Evolutionary conservation across 306 rosid species (phyloP).

Genomic region (Vigna nakashimae): DNA sequence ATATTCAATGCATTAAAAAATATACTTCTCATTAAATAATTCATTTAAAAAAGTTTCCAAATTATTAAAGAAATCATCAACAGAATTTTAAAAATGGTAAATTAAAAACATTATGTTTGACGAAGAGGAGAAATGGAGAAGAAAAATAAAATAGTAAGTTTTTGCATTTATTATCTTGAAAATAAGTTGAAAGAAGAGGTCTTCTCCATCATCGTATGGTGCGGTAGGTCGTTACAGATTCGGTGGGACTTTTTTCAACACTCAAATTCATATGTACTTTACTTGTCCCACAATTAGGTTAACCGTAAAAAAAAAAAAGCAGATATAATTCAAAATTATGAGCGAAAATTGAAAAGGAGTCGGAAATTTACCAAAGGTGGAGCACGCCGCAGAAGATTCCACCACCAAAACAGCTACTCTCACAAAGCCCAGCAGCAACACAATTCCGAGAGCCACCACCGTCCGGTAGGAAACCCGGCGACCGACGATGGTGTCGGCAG

Average conservation of each 20-base stretch:
- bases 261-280: neutral
- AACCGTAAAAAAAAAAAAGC: neutral
- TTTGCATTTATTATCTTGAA: neutral
- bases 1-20: too few species aligned
- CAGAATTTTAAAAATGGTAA: neutral
- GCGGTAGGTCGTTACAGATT: neutral
- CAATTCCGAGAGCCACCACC: conserved; percentile 54
- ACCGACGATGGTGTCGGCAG: conserved; percentile 26
- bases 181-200: neutral
- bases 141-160: neutral
- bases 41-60: neutral
- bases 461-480: conserved; percentile 67
- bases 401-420: conserved; percentile 70
- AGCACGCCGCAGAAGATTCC: conserved; percentile 71
- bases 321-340: neutral
- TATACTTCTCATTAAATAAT: too few species aligned
- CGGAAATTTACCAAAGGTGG: conserved; percentile 57
- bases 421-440: conserved; percentile 62
- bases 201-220: neutral
- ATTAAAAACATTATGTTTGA: neutral
- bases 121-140: neutral
- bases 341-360: neutral
- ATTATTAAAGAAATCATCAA: neutral
- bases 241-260: neutral
- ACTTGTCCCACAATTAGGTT: neutral